These are phyloP conservation scores for Trypanosoma lewisi DNA, from an alignment of 208 protist species.

Conservation along the genomic window DNA sequence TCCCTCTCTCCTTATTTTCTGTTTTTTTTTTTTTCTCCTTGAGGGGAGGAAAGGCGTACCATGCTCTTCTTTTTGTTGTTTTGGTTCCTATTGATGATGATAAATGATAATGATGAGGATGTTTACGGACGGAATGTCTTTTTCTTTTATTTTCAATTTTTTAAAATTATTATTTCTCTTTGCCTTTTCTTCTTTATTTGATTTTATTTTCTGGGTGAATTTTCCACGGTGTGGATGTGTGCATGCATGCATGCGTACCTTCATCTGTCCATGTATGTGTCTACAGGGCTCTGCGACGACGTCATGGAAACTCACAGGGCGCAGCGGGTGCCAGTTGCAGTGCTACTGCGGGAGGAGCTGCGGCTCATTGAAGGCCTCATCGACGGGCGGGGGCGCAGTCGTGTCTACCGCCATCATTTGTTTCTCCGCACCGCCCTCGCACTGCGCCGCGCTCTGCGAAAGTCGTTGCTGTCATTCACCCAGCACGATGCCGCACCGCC, in stretches of 20 bases:
- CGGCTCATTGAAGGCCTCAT: slow-evolving; percentile 13
- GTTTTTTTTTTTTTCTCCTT: not conserved
- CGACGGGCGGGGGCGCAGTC: slow-evolving; percentile 15
- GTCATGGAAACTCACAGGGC: not conserved
- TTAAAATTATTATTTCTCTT: not conserved
- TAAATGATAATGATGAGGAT: not conserved
- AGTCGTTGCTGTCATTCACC: slow-evolving; percentile 8
- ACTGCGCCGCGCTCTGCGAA: slow-evolving; percentile 11
- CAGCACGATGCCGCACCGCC: not conserved
- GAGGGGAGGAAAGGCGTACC: too few species aligned
- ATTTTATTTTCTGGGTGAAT: slow-evolving; percentile 13
- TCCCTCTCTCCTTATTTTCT: not conserved
- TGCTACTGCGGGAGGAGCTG: slow-evolving; percentile 21
- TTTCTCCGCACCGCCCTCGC: slow-evolving; percentile 38
- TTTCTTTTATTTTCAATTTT: slow-evolving; percentile 1
- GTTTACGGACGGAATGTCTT: not conserved
- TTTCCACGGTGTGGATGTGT: too few species aligned
- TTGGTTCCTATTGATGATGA: not conserved
- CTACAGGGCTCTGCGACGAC: not conserved
- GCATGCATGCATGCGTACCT: too few species aligned
- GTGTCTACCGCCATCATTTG: slow-evolving; percentile 52
- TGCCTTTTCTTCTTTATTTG: too few species aligned
- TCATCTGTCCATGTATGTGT: not conserved
- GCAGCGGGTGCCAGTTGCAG: slow-evolving; percentile 3
- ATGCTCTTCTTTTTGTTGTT: not conserved